Percentiles rank a stretch among this genome's conserved stretches.
Evolutionary conservation across 495 filamentous ascomycete genomes (phyloP).

Genomic region (Aspergillus haitiensis): DNA sequence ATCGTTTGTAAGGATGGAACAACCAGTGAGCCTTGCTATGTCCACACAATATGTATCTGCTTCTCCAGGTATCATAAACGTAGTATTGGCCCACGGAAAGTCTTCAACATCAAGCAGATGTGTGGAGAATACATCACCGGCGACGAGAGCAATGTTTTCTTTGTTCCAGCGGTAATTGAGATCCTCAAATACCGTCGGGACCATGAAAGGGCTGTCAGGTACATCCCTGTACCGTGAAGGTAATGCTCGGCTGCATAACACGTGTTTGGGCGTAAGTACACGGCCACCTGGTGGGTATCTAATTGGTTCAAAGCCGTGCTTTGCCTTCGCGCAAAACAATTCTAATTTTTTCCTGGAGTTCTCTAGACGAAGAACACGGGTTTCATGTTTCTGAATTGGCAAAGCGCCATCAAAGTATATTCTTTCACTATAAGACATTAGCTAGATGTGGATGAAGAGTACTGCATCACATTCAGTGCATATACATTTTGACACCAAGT

Average conservation of each 20-base stretch:
- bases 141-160: slow-evolving; percentile 23
- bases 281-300: background rate
- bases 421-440: slow-evolving; percentile 32
- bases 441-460: background rate
- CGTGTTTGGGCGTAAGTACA: slow-evolving; percentile 19
- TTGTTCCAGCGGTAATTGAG: slow-evolving; percentile 44
- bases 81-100: slow-evolving; percentile 50
- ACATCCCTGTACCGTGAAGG: slow-evolving; percentile 34
- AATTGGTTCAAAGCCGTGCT: slow-evolving; percentile 7
- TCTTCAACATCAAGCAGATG: slow-evolving; percentile 14
- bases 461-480: background rate
- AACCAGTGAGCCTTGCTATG: slow-evolving; percentile 49
- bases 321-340: slow-evolving; percentile 28
- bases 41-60: slow-evolving; percentile 68
- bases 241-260: slow-evolving; percentile 31
- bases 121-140: slow-evolving; percentile 13
- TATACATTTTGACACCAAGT: slow-evolving; percentile 60
- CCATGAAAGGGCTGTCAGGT: slow-evolving; percentile 63
- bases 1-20: slow-evolving; percentile 63
- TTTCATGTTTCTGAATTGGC: slow-evolving; percentile 56
- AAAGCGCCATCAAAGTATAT: slow-evolving; percentile 82
- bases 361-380: slow-evolving; percentile 54
- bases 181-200: slow-evolving; percentile 66
- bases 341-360: slow-evolving; percentile 43
- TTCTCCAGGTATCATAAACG: slow-evolving; percentile 64